phyloP scores from a whole-genome alignment of 805 yeast genomes.

The Brettanomyces sp. region DNA sequence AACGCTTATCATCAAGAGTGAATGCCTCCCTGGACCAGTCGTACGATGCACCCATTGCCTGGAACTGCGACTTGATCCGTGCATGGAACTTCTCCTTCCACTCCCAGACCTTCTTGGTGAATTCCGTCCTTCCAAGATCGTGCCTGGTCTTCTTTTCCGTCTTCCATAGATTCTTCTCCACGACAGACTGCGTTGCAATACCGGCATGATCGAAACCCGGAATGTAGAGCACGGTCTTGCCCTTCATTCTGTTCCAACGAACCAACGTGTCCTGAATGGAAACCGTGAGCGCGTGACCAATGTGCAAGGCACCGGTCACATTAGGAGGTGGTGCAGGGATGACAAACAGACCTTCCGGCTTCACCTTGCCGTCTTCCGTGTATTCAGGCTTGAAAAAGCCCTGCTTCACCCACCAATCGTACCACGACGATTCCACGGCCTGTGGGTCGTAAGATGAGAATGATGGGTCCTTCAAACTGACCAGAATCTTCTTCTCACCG shows the following conservation, averaged over 20 bases:
- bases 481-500: conserved; percentile 86
- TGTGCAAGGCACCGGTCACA: conserved; percentile 96
- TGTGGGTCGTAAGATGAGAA: conserved; percentile 90
- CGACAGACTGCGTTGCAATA: conserved; percentile 97
- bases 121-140: conserved; percentile 88
- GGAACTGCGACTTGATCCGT: conserved; percentile 76
- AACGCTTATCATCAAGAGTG: conserved; percentile 73
- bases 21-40: conserved; percentile 95
- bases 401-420: conserved; percentile 89
- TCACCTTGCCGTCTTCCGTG: conserved; percentile 59
- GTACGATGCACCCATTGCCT: conserved; percentile 89
- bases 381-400: conserved; percentile 86
- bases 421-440: conserved; percentile 95
- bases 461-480: conserved; percentile 84
- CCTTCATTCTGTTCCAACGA: conserved; percentile 94
- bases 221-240: conserved; percentile 82
- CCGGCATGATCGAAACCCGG: conserved; percentile 99
- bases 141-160: conserved; percentile 84
- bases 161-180: conserved; percentile 91
- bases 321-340: conserved; percentile 99
- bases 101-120: conserved; percentile 86
- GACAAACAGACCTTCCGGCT: conserved; percentile 76
- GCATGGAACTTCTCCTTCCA: conserved; percentile 94
- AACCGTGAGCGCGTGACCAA: conserved; percentile 95
- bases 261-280: conserved; percentile 90